These are phyloP conservation scores for Kalanchoe fedtschenkoi DNA, from an alignment of 164 flowering plant species.

Conservation along the genomic window DNA sequence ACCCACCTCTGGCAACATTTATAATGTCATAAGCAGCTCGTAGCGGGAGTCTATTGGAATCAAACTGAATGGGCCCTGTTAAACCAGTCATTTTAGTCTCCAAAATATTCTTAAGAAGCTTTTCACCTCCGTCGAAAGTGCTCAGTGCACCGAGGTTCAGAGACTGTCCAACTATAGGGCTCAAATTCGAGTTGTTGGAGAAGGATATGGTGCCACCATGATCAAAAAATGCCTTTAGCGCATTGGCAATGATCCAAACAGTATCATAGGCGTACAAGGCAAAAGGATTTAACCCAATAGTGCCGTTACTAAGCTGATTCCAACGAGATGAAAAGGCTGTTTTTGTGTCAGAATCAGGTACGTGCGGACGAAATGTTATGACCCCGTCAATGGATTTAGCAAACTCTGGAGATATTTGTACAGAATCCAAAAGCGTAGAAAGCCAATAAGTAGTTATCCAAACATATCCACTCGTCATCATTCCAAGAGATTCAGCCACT, in stretches of 20 bases:
- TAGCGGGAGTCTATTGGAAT: slow-evolving; percentile 20
- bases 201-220: slow-evolving; percentile 42
- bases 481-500: slow-evolving; percentile 33
- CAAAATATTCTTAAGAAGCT: slow-evolving; percentile 30
- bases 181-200: slow-evolving; percentile 27
- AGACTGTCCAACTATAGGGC: slow-evolving; percentile 13
- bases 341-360: slow-evolving; percentile 37
- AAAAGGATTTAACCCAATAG: slow-evolving; percentile 41
- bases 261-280: slow-evolving; percentile 67
- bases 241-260: slow-evolving; percentile 49
- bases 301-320: slow-evolving; percentile 35
- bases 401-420: slow-evolving; percentile 14
- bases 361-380: slow-evolving; percentile 46
- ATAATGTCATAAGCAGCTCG: slow-evolving; percentile 46
- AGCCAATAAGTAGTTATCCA: slow-evolving; percentile 52
- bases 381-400: slow-evolving; percentile 35
- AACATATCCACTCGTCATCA: slow-evolving; percentile 44
- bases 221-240: slow-evolving; percentile 28
- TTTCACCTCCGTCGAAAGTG: slow-evolving; percentile 41
- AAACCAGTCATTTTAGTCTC: slow-evolving; percentile 38
- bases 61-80: slow-evolving; percentile 37
- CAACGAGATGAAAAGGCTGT: slow-evolving; percentile 31
- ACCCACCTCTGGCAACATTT: slow-evolving; percentile 31
- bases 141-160: slow-evolving; percentile 42
- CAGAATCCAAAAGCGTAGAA: slow-evolving; percentile 38